Evolutionary conservation across 208 protist species (phyloP).

Genomic region (Crithidia mellificae): DNA sequence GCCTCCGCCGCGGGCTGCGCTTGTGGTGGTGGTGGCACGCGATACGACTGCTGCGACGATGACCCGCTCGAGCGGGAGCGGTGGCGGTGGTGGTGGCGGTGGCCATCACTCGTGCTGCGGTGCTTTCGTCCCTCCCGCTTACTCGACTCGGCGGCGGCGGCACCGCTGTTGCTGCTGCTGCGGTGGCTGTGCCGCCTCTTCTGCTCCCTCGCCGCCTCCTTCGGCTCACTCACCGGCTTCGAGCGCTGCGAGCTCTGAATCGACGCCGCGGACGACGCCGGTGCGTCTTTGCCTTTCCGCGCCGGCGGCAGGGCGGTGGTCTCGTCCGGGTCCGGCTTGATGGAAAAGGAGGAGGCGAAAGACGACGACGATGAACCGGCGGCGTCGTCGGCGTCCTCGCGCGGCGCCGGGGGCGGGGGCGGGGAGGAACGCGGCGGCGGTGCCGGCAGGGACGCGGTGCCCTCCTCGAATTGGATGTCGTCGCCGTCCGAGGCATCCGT

Average conservation of each 20-base stretch:
- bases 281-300: background rate
- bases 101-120: too few relatives aligned
- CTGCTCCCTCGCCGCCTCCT: background rate
- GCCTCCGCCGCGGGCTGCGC: background rate
- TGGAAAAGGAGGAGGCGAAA: slow-evolving; percentile 22
- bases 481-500: slow-evolving; percentile 2
- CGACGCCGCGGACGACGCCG: slow-evolving; percentile 8
- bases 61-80: slow-evolving; percentile 17
- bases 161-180: background rate
- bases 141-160: background rate
- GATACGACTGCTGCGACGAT: slow-evolving; percentile 19
- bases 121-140: slow-evolving; percentile 8
- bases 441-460: background rate
- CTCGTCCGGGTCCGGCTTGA: slow-evolving; percentile 38
- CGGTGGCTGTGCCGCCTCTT: slow-evolving; percentile 10
- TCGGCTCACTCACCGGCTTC: slow-evolving; percentile 8
- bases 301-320: slow-evolving; percentile 26
- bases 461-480: slow-evolving; percentile 41
- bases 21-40: background rate
- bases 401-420: background rate
- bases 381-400: background rate
- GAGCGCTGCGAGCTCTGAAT: slow-evolving; percentile 15
- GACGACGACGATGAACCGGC: slow-evolving; percentile 10
- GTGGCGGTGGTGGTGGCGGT: slow-evolving; percentile 18
- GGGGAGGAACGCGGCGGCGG: background rate